Evolutionary conservation across 23 red algal genomes (phyloP).

Genomic region (Gracilariopsis chorda): DNA sequence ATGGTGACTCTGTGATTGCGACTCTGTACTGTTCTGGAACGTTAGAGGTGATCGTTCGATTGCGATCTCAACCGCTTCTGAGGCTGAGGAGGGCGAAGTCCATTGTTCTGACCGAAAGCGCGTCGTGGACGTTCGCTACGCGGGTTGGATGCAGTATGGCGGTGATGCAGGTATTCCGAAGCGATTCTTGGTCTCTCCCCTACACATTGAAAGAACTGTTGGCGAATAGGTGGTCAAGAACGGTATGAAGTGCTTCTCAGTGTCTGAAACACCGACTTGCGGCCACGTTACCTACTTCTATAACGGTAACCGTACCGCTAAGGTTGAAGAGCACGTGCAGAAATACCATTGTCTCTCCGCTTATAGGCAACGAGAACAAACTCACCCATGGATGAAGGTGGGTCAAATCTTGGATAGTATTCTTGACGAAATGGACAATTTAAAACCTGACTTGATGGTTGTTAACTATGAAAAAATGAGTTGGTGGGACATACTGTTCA

Average conservation of each 20-base stretch:
- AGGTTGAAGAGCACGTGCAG: conserved; percentile 67
- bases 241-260: conserved; percentile 46
- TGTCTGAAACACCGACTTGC: conserved; percentile 77
- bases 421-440: conserved; percentile 64
- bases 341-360: conserved; percentile 58
- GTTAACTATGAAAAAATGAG: conserved; percentile 70
- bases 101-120: conserved; percentile 57
- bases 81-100: conserved; percentile 45
- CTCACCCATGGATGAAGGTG: conserved; percentile 54
- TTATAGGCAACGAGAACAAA: conserved; percentile 52
- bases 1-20: too few species aligned
- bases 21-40: conserved; percentile 84
- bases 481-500: conserved; percentile 81
- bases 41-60: conserved; percentile 77
- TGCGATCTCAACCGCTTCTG: conserved; percentile 67
- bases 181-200: conserved; percentile 59
- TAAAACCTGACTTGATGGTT: conserved; percentile 72
- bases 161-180: conserved; percentile 66
- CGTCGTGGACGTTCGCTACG: conserved; percentile 63
- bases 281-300: conserved; percentile 92
- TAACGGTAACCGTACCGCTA: conserved; percentile 72
- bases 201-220: conserved; percentile 37
- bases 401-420: conserved; percentile 61
- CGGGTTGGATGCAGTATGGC: conserved; percentile 81
- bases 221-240: conserved; percentile 39